A percentile compares a stretch with the other conserved stretches of the same genome.
Conservation (phyloP, 441 rosid species). For the Rhodomyrtus psidioides region DNA sequence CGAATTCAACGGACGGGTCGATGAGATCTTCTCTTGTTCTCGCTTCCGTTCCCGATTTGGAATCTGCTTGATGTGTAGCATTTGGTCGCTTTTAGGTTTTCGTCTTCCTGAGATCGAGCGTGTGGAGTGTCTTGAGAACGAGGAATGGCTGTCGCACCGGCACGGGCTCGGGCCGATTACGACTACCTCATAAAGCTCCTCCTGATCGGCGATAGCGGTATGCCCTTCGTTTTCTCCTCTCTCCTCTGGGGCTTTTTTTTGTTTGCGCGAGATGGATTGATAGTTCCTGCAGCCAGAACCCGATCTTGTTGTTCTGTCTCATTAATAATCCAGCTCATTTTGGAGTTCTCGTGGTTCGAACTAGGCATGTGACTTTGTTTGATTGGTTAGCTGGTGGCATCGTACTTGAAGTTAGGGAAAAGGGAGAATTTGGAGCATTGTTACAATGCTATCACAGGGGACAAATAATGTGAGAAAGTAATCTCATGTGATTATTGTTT, state of each 20-base stretch:
- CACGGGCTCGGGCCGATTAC: constrained; percentile 13
- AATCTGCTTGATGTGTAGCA: background rate
- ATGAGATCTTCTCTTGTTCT: background rate
- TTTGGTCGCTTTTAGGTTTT: background rate
- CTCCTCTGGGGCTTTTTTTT: background rate
- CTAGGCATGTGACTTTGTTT: background rate
- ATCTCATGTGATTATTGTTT: background rate
- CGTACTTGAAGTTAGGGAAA: background rate
- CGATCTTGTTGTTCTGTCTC: background rate
- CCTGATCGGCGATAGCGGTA: constrained; percentile 13
- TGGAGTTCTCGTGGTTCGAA: background rate
- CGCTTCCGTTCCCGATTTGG: background rate
- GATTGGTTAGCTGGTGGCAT: background rate
- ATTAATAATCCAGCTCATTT: background rate
- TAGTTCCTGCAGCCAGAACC: background rate
- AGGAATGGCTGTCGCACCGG: constrained; percentile 27
- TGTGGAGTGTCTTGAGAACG: background rate
- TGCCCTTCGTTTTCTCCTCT: background rate
- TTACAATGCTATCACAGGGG: background rate
- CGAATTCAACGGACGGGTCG: background rate
- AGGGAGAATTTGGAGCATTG: background rate
- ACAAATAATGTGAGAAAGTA: background rate
- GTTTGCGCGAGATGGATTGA: background rate
- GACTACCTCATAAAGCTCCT: constrained; percentile 13
- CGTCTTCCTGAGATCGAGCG: background rate